These are phyloP conservation scores for Leptosphaerulina australis DNA, from an alignment of 2,329 filamentous ascomycete genomes.

Conservation along the genomic window DNA sequence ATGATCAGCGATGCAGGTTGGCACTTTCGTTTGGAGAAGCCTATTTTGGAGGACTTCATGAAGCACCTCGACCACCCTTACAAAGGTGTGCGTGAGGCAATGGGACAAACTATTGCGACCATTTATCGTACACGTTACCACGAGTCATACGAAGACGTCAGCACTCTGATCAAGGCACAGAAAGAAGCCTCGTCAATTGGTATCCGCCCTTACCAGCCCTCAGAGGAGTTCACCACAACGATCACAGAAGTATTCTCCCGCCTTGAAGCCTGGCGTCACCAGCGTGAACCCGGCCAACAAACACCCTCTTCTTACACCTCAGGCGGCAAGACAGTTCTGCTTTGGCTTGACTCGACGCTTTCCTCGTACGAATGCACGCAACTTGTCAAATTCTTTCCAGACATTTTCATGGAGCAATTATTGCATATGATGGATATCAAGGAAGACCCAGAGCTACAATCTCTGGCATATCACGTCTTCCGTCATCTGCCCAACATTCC, in stretches of 20 bases:
- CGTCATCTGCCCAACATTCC: conserved; percentile 95
- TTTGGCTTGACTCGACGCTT: conserved; percentile 91
- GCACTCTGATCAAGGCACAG: conserved; percentile 76
- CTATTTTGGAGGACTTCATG: conserved; percentile 87
- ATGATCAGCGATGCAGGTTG: conserved; percentile 87
- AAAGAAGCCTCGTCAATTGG: conserved; percentile 81
- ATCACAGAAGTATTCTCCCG: conserved; percentile 77
- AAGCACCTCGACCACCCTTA: conserved; percentile 95
- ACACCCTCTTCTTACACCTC: conserved; percentile 94
- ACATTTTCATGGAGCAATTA: conserved; percentile 87
- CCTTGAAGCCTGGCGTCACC: conserved; percentile 85
- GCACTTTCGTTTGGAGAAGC: conserved; percentile 92
- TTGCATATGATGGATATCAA: conserved; percentile 99
- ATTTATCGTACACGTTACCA: conserved; percentile 93
- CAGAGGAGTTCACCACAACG: conserved; percentile 72
- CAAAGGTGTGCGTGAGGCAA: conserved; percentile 93
- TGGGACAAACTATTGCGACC: conserved; percentile 84
- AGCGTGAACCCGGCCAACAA: conserved; percentile 85
- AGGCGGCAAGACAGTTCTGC: conserved; percentile 91
- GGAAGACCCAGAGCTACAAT: conserved; percentile 94
- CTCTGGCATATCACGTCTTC: conserved; percentile 94
- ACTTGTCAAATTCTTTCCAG: conserved; percentile 87
- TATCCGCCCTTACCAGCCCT: conserved; percentile 79
- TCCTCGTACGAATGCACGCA: conserved; percentile 92
- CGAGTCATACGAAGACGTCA: conserved; percentile 86